These are phyloP conservation scores for Diaporthe australafricana DNA, from an alignment of 2,329 filamentous ascomycete genomes.

Conservation along the genomic window DNA sequence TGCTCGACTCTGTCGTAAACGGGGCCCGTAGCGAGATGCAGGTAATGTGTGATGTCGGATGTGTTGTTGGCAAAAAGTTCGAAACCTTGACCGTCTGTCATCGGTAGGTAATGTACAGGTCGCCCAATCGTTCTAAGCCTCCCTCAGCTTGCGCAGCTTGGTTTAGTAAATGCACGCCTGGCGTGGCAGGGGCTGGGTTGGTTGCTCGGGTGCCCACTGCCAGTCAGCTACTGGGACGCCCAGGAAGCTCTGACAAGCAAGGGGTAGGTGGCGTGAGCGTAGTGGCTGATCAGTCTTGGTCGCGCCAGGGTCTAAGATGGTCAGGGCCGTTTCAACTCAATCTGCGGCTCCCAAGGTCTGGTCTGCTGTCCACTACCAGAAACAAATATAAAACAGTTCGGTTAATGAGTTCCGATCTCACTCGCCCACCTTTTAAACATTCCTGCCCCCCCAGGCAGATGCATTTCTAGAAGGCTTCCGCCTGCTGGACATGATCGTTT, in stretches of 20 bases:
- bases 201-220: slow-evolving; percentile 7
- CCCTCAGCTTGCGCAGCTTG: slow-evolving; percentile 36
- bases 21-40: slow-evolving; percentile 24
- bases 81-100: slow-evolving; percentile 24
- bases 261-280: slow-evolving; percentile 14
- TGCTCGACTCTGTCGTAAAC: slow-evolving; percentile 19
- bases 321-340: slow-evolving; percentile 30
- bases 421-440: neutral
- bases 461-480: slow-evolving; percentile 8
- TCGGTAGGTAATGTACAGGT: slow-evolving; percentile 30
- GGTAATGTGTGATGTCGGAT: slow-evolving; percentile 18
- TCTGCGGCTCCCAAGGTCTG: slow-evolving; percentile 14
- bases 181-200: neutral
- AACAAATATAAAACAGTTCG: slow-evolving; percentile 32
- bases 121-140: slow-evolving; percentile 35
- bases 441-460: neutral
- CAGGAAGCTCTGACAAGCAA: neutral
- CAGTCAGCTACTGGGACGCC: neutral
- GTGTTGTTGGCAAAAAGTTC: slow-evolving; percentile 25
- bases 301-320: slow-evolving; percentile 26
- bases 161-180: slow-evolving; percentile 27
- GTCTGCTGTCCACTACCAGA: slow-evolving; percentile 29
- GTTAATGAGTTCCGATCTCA: neutral
- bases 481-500: neutral
- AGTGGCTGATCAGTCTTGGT: neutral